Evolutionary conservation across 2,329 filamentous ascomycete genomes (phyloP), one percentile per base, ranked within the genome.

Genomic region (Gaeumannomyces tritici): DNA sequence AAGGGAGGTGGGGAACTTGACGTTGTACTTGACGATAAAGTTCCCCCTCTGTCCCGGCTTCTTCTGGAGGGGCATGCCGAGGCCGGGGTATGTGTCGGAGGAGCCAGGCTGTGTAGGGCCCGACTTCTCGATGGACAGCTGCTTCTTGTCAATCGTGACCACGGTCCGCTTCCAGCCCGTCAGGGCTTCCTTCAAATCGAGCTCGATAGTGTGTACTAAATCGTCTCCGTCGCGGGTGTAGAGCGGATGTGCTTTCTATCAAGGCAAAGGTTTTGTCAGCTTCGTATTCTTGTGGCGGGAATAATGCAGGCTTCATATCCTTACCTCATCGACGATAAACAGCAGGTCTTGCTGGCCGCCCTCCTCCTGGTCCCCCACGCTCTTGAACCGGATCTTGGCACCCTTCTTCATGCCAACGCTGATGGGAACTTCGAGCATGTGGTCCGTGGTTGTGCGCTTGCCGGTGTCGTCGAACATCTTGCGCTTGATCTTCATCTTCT

Each of bases 401-500:
- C 95, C 95, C 69, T 96, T 93, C 78, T 98, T 97, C 75, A 98
- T 78, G 64, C 95, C 95, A 7, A 91, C 88, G 78, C 97, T 98
- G 77, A 99, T 96, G 58, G 92, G 91, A 61, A 98, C 93, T 72
- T 96, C 92, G 33, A 99, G 79, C 24, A 97, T 91, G 70, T 93
- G 90, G 69, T 99, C 95, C 64, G 93, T 90, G 3, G 88, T 89
- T 56, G 85, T 90, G 69, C 92, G 87, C 79, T 96, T 96, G 63
- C 91, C 91, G 0, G 83, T 87, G 26, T 87, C 81, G 74, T 99
- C 95, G 73, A 91, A 98, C 24, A 89, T 92, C 85, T 98, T 98
- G 71, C 93, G 86, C 80, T 96, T 97, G 67, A 98, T 96, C 79
- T 95, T 96, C 83, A 99, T 91, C 82, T 96, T 97, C 84, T 99